Evolutionary conservation across 2,329 filamentous ascomycete genomes (phyloP).

Genomic region (Aurifilum marmelostoma): DNA sequence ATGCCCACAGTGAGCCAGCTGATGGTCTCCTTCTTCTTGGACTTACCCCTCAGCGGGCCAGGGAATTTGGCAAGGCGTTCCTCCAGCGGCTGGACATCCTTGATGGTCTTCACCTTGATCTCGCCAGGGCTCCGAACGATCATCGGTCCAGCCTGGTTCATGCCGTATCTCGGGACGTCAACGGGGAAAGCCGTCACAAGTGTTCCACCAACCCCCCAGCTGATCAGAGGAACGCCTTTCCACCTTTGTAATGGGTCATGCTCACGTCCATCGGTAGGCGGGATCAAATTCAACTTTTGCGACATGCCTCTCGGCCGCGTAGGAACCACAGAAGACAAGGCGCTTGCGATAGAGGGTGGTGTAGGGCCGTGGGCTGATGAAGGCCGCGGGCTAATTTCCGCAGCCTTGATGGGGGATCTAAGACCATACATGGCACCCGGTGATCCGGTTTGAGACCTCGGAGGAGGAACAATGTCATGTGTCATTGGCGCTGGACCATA

Average conservation of each 20-base stretch:
- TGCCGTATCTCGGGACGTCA: conserved; percentile 82
- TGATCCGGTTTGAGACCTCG: conserved; percentile 65
- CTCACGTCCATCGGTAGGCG: conserved; percentile 67
- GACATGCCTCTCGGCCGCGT: conserved; percentile 56
- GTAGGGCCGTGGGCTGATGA: conserved; percentile 54
- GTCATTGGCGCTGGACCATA: conserved; percentile 48
- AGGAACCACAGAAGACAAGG: conserved; percentile 37
- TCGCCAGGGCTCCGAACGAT: conserved; percentile 83
- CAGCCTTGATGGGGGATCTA: conserved; percentile 37
- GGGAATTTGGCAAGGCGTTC: conserved; percentile 82
- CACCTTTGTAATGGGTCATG: conserved; percentile 83
- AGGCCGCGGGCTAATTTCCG: conserved; percentile 55
- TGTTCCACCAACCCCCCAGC: conserved; percentile 84
- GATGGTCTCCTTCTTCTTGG: conserved; percentile 92
- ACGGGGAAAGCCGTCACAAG: conserved; percentile 86
- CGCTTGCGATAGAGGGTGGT: conserved; percentile 19
- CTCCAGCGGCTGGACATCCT: conserved; percentile 70
- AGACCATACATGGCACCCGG: conserved; percentile 53
- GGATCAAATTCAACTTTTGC: conserved; percentile 59
- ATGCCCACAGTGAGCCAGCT: conserved; percentile 81
- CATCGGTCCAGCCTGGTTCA: conserved; percentile 72
- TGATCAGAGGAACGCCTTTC: conserved; percentile 85
- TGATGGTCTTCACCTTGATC: conserved; percentile 75
- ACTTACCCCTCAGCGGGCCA: conserved; percentile 84
- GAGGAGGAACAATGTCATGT: conserved; percentile 51